These are phyloP conservation scores for Oenanthe sinensis DNA, from an alignment of 129 eudicot genomes.

Conservation along the genomic window DNA sequence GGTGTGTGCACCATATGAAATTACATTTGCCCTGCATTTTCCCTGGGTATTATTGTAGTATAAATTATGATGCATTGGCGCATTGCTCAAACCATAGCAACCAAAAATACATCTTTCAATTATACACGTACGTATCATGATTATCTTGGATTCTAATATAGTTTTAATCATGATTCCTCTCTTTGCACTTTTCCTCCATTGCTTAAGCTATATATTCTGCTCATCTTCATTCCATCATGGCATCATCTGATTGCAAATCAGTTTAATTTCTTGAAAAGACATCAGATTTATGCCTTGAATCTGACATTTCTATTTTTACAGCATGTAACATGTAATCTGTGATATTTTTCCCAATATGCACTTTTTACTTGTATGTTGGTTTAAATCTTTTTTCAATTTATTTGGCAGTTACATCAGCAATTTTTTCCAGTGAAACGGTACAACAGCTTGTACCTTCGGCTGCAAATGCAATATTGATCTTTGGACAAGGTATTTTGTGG, in stretches of 20 bases:
- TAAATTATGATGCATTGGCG: background rate
- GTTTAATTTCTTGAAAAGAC: background rate
- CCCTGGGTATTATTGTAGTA: background rate
- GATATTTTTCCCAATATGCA: background rate
- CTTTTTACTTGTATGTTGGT: background rate
- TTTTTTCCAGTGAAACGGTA: conserved; percentile 76
- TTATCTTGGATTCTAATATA: background rate
- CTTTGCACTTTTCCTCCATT: background rate
- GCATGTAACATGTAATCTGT: background rate
- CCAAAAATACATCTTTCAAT: background rate
- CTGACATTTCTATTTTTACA: background rate
- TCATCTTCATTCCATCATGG: background rate
- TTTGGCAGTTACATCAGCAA: conserved; percentile 49
- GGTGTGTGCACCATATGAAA: background rate
- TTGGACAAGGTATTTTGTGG: conserved; percentile 70
- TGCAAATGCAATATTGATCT: conserved; percentile 53
- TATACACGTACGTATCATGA: background rate
- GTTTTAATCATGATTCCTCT: background rate
- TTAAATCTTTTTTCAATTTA: conserved; percentile 1
- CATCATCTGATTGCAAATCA: background rate
- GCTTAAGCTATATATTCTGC: background rate
- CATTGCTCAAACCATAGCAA: background rate
- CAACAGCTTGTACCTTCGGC: conserved; percentile 56
- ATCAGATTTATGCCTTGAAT: background rate
- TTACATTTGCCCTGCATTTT: no score